phyloP scores from a whole-genome alignment of 306 rosid genomes.

The Casuarina equisetifolia region DNA sequence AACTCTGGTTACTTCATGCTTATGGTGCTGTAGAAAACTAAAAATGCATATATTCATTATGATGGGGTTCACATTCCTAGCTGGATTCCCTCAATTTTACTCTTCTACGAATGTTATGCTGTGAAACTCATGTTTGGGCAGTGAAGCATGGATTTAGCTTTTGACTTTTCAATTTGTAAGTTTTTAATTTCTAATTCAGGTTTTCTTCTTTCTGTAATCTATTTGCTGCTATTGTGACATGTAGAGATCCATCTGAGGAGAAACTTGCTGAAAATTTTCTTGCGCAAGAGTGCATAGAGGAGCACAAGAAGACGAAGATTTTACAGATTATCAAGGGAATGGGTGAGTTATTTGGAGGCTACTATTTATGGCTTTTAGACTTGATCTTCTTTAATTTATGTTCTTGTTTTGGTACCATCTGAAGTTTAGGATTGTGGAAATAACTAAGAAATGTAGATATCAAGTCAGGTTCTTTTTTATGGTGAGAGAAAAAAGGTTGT shows the following conservation, averaged over 20 bases:
- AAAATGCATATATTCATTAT: not conserved
- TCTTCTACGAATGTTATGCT: not conserved
- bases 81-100: not conserved
- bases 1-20: not conserved
- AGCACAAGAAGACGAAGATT: conserved; percentile 50
- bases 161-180: not conserved
- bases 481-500: not conserved
- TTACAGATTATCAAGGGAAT: conserved; percentile 64
- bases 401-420: conserved; percentile 4
- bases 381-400: conserved; percentile 12
- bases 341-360: conserved; percentile 54
- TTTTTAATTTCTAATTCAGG: not conserved
- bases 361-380: not conserved
- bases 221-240: conserved; percentile 16
- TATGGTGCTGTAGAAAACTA: not conserved
- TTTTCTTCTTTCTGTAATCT: not conserved
- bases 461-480: not conserved
- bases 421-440: not conserved
- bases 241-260: conserved; percentile 74
- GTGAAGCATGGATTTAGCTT: not conserved
- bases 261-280: conserved; percentile 71
- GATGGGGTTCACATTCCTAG: not conserved
- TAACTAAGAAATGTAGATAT: not conserved
- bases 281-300: conserved; percentile 62
- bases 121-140: not conserved